Percentiles rank a stretch among this genome's conserved stretches.
Conservation (phyloP, 371 early-diverging fungal species). For the Mortierella sp. region DNA sequence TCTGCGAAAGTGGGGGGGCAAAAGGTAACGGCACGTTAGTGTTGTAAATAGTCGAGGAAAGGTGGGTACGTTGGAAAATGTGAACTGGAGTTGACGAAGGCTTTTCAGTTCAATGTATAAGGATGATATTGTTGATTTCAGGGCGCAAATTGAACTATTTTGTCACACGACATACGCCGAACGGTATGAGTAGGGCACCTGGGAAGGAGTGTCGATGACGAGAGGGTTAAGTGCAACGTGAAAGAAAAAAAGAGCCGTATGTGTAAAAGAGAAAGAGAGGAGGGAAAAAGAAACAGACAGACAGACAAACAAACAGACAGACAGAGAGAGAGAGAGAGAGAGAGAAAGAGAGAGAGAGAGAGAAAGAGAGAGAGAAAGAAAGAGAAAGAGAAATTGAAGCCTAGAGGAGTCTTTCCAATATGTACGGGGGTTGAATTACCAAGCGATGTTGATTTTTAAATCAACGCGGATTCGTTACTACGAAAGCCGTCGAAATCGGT, state of each 20-base stretch:
- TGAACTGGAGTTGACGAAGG: too few species aligned
- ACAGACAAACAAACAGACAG: too few species aligned
- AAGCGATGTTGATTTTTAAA: neutral
- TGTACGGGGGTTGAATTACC: conserved; percentile 35
- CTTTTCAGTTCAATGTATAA: too few species aligned
- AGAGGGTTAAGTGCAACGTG: neutral
- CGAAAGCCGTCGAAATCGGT: neutral
- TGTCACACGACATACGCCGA: neutral
- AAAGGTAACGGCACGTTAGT: neutral
- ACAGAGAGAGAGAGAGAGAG: neutral
- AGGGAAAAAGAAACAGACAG: conserved; percentile 4
- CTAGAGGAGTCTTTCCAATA: conserved; percentile 35
- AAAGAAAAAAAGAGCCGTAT: too few species aligned
- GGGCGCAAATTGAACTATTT: neutral
- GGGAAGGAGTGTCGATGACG: conserved; percentile 1
- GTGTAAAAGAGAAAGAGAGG: neutral
- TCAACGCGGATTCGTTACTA: conserved; percentile 3
- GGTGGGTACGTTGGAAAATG: too few species aligned
- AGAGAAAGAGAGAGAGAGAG: neutral
- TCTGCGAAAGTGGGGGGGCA: neutral
- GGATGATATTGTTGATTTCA: neutral
- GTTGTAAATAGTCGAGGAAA: neutral
- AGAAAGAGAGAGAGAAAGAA: neutral
- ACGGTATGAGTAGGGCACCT: conserved; percentile 2
- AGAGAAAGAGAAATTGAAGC: neutral